A percentile compares a stretch with the other conserved stretches of the same genome.
These are phyloP conservation scores for Schizopora paradoxa DNA, from an alignment of 1,284 basidiomycete species.

Conservation along the genomic window DNA sequence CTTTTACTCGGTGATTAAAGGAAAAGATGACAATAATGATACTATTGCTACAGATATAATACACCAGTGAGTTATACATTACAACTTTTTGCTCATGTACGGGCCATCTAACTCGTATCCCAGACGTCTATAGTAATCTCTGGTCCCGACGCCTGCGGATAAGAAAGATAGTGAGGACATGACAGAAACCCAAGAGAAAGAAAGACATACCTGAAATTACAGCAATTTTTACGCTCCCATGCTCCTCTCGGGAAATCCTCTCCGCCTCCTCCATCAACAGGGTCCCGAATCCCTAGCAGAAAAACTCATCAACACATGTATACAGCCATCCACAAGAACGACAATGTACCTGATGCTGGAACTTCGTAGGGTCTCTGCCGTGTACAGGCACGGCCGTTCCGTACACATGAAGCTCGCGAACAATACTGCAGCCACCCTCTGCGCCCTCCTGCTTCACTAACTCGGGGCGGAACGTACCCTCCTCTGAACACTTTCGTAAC, in stretches of 20 bases:
- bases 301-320: conserved; percentile 13
- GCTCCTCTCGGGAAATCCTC: conserved; percentile 95
- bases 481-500: conserved; percentile 91
- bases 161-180: conserved; percentile 5
- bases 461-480: conserved; percentile 95
- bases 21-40: conserved; percentile 2
- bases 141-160: conserved; percentile 76
- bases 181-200: conserved; percentile 4
- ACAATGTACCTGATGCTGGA: conserved; percentile 79
- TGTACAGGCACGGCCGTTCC: conserved; percentile 98
- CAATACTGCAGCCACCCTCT: conserved; percentile 87
- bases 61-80: conserved; percentile 31
- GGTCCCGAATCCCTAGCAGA: conserved; percentile 93
- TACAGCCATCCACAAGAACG: conserved; percentile 11
- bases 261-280: conserved; percentile 99
- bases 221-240: conserved; percentile 89
- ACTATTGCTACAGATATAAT: conserved; percentile 23
- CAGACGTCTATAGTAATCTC: conserved; percentile 90
- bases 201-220: conserved; percentile 83
- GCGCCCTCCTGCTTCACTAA: conserved; percentile 64
- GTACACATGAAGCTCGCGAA: conserved; percentile 97
- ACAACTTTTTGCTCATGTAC: conserved; percentile 87
- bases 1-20: conserved; percentile 51
- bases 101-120: conserved; percentile 95
- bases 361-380: conserved; percentile 95